These are phyloP conservation scores for Hyaloperonospora arabidopsidis DNA, from an alignment of 352 stramenopile species.

Conservation along the genomic window DNA sequence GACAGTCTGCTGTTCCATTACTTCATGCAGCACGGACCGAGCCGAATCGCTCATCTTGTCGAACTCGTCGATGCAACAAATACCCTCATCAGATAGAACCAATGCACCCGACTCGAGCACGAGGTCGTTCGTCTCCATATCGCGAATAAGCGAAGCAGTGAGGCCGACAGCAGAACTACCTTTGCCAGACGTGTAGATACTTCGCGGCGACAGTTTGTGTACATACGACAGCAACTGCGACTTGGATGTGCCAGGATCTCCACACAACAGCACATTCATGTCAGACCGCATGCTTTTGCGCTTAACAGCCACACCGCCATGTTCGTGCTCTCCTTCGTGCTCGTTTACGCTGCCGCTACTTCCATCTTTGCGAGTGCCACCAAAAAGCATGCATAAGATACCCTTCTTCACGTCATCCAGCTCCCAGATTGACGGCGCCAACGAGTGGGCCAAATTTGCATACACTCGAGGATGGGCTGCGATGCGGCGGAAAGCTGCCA, in stretches of 20 bases:
- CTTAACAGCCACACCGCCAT: conserved; percentile 35
- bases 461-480: conserved; percentile 76
- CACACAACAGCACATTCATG: conserved; percentile 98
- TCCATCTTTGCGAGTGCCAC: conserved; percentile 86
- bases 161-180: conserved; percentile 96
- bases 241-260: conserved; percentile 96
- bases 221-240: conserved; percentile 97
- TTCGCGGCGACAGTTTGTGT: conserved; percentile 92
- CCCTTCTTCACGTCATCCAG: conserved; percentile 99
- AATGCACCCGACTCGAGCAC: conserved; percentile 96
- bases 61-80: conserved; percentile 99
- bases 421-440: conserved; percentile 88
- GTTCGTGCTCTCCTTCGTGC: conserved; percentile 26
- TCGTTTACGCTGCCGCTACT: conserved; percentile 40
- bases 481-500: conserved; percentile 67
- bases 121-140: conserved; percentile 96
- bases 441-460: conserved; percentile 69
- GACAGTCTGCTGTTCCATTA: conserved; percentile 99
- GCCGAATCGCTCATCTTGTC: conserved; percentile 99
- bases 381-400: conserved; percentile 98
- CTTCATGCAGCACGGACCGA: conserved; percentile 96
- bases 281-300: conserved; percentile 88
- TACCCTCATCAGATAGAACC: conserved; percentile 94
- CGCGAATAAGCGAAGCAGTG: conserved; percentile 93
- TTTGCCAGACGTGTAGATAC: conserved; percentile 99